Evolutionary conservation across 805 yeast genomes (phyloP).

Genomic region (Spathaspora hagerdaliae): DNA sequence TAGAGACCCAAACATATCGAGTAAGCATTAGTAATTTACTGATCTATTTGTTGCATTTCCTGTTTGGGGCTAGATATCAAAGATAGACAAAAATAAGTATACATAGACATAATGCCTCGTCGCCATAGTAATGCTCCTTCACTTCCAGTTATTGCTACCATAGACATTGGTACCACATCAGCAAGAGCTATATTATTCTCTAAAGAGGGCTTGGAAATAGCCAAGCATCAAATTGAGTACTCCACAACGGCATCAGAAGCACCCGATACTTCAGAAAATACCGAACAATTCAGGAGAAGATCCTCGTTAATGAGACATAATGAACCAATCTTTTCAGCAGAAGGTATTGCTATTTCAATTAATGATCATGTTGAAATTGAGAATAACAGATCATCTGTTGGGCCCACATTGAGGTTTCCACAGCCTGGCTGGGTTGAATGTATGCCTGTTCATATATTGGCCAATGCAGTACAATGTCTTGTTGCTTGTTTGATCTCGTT

Average conservation of each 20-base stretch:
- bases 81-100: too few species aligned
- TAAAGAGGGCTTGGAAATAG: slow-evolving; percentile 69
- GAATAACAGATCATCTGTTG: slow-evolving; percentile 45
- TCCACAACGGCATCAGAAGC: slow-evolving; percentile 65
- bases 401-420: slow-evolving; percentile 74
- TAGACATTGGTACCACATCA: slow-evolving; percentile 90
- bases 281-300: slow-evolving; percentile 43
- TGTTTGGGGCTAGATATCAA: too few species aligned
- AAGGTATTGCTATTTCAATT: slow-evolving; percentile 67
- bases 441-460: slow-evolving; percentile 77
- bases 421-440: slow-evolving; percentile 94
- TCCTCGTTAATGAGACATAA: slow-evolving; percentile 41
- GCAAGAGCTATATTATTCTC: slow-evolving; percentile 83
- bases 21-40: too few species aligned
- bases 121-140: slow-evolving; percentile 40
- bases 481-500: slow-evolving; percentile 58
- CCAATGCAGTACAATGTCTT: slow-evolving; percentile 77
- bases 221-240: slow-evolving; percentile 88
- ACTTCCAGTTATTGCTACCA: slow-evolving; percentile 55
- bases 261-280: slow-evolving; percentile 39
- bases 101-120: slow-evolving; percentile 31
- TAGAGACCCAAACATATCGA: too few species aligned
- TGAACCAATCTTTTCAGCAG: slow-evolving; percentile 65
- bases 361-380: slow-evolving; percentile 60
- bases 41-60: not conserved